A percentile compares a stretch with the other conserved stretches of the same genome.
Evolutionary conservation across 345 rosid species (phyloP).

Genomic region (Noccaea bulbosa): DNA sequence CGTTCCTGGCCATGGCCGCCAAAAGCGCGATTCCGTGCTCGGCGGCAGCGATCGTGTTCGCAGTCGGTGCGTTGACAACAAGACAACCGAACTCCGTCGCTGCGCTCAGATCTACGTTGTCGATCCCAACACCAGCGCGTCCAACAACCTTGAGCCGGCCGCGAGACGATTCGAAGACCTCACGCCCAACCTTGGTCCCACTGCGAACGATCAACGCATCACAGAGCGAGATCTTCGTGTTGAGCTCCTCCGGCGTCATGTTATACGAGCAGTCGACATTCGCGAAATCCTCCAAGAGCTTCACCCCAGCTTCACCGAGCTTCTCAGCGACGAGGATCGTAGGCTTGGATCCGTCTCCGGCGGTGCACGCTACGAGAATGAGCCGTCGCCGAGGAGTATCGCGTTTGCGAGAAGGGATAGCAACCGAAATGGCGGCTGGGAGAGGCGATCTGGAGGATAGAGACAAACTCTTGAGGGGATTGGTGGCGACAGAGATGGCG

Average conservation of each 20-base stretch:
- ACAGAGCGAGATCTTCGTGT: constrained; percentile 88
- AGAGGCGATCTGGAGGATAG: constrained; percentile 55
- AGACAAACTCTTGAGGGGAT: constrained; percentile 45
- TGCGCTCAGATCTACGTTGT: constrained; percentile 89
- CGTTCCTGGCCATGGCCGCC: constrained; percentile 87
- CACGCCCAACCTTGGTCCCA: constrained; percentile 77
- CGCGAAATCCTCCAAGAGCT: constrained; percentile 61
- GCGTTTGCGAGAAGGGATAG: constrained; percentile 34
- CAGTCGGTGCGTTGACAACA: constrained; percentile 93
- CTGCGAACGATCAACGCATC: constrained; percentile 88
- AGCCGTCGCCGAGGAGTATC: constrained; percentile 30
- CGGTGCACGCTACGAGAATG: constrained; percentile 43
- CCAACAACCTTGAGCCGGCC: constrained; percentile 93
- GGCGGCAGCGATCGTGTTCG: constrained; percentile 91
- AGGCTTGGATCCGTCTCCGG: constrained; percentile 62
- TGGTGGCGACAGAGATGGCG: constrained; percentile 43
- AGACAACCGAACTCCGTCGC: constrained; percentile 91
- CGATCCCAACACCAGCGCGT: constrained; percentile 93
- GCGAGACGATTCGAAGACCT: constrained; percentile 76
- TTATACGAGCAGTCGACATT: constrained; percentile 84
- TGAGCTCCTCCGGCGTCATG: constrained; percentile 82
- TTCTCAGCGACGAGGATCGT: constrained; percentile 86
- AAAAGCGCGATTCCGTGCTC: constrained; percentile 93
- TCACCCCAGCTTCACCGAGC: constrained; percentile 77
- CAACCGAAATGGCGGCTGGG: constrained; percentile 47